Conservation (phyloP, 495 filamentous ascomycete species). For the Aspergillus funiculosus region DNA sequence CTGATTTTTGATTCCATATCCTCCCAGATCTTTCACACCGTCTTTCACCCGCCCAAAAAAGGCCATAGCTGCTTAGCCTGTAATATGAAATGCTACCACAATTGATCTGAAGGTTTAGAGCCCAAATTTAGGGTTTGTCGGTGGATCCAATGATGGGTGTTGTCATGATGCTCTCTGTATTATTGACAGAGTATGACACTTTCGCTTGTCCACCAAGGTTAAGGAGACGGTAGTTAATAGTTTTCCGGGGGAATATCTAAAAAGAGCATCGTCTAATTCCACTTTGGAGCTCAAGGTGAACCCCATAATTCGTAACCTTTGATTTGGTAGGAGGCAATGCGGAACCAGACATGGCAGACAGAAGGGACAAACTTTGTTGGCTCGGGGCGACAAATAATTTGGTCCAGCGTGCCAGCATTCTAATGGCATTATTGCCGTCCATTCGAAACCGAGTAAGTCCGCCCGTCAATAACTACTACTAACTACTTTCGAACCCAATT, state of each 20-base stretch:
- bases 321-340: background rate
- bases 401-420: background rate
- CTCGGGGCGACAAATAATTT: background rate
- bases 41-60: too few relatives aligned
- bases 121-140: too few relatives aligned
- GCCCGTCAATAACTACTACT: too few relatives aligned
- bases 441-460: constrained; percentile 8
- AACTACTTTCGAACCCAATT: too few relatives aligned
- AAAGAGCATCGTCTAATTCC: constrained; percentile 13
- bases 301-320: background rate
- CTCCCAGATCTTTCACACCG: too few relatives aligned
- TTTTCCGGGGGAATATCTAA: constrained; percentile 13
- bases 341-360: background rate
- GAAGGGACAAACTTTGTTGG: background rate
- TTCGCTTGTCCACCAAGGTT: constrained; percentile 4
- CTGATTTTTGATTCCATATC: too few relatives aligned
- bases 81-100: too few relatives aligned
- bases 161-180: background rate
- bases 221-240: constrained; percentile 8
- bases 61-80: too few relatives aligned
- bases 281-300: background rate
- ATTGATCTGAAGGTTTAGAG: too few relatives aligned
- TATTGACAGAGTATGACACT: background rate
- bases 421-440: too few relatives aligned
- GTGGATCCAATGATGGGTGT: too few relatives aligned